A percentile compares a stretch with the other conserved stretches of the same genome.
These are phyloP conservation scores for Nothopassalora personata DNA, from an alignment of 2,329 filamentous ascomycete species.

Conservation along the genomic window DNA sequence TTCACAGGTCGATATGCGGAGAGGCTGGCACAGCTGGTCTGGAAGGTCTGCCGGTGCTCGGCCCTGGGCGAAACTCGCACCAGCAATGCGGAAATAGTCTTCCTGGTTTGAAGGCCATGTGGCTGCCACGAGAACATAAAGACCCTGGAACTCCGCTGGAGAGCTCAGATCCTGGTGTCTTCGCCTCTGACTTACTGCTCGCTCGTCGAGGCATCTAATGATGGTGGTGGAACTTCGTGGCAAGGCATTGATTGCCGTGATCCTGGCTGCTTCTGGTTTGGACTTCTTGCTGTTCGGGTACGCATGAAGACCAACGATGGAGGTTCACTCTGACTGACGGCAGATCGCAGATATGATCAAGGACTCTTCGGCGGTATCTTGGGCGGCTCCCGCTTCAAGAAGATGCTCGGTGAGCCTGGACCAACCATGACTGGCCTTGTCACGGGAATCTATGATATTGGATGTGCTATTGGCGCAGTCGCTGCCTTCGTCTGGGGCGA, in stretches of 20 bases:
- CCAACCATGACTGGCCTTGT: slow-evolving; percentile 26
- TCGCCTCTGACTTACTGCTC: not conserved
- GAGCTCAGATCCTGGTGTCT: not conserved
- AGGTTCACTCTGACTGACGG: no score
- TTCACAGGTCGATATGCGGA: not conserved
- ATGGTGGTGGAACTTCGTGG: slow-evolving; percentile 22
- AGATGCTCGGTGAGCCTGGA: slow-evolving; percentile 25
- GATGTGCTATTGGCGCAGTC: slow-evolving; percentile 25
- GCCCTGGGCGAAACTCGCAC: not conserved
- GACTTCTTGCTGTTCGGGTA: slow-evolving; percentile 28
- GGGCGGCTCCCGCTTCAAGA: slow-evolving; percentile 25
- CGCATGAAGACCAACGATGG: not conserved
- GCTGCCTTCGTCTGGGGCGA: slow-evolving; percentile 26
- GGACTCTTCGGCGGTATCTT: slow-evolving; percentile 30
- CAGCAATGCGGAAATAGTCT: not conserved
- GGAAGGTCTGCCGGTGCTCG: not conserved
- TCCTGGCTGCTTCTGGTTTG: slow-evolving; percentile 25
- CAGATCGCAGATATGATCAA: slow-evolving; percentile 20
- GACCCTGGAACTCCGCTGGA: not conserved
- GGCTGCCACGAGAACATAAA: not conserved
- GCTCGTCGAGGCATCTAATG: not conserved
- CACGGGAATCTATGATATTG: slow-evolving; percentile 27
- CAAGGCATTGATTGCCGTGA: slow-evolving; percentile 24
- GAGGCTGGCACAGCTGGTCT: not conserved
- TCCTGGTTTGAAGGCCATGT: not conserved